Evolutionary conservation across 495 filamentous ascomycete species (phyloP), one percentile per base, ranked within the genome.

Genomic region (Rusavskia elegans): DNA sequence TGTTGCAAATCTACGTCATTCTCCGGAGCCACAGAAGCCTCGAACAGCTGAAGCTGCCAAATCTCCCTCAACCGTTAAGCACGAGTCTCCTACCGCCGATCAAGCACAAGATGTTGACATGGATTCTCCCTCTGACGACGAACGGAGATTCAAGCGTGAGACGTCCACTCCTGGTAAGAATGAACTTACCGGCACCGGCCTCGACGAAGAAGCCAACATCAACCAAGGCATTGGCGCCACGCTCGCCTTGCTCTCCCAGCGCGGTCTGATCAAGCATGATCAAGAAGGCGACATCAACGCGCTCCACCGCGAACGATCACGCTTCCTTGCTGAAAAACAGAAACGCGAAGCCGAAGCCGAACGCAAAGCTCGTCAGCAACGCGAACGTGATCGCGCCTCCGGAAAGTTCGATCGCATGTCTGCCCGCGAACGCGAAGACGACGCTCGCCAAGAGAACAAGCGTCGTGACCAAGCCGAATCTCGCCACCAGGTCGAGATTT

Each of bases 401-500:
- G 89, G 87, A 45, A 79, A 80, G 25, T 78, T 93, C 27, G 87
- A 95, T 59, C 76, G 80, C 41, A 89, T 97, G 87, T 83, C 85
- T 10, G 80, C 81, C 11, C 81, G 85, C 23, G 92, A 98, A 63
- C 79, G 86, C n/a, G 89, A 98, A 63, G 88, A 93, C 51, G 81
- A 87, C 66, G 83, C 87, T 0, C 81, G 85, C 6, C 79, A 79
- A 62, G 84, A 93, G 68, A 98, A 97, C 70, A 83, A 82, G 55
- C 75, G 79, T 53, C 82, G 89, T 53, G 92, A 98, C 53, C 81
- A 84, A 60, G 76, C 81, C 46, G 84, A 92, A 57, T 80, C 86
- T 14, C 77, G 85, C 50, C 76, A 86, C 59, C 75, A 89, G 66
- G 84, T 85, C 27, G 82, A 90, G 50, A 73, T 90, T 45, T 98